Percentiles rank a stretch among this genome's conserved stretches.
Conservation (phyloP, 345 rosid genomes). For the Erucastrum elatum region DNA sequence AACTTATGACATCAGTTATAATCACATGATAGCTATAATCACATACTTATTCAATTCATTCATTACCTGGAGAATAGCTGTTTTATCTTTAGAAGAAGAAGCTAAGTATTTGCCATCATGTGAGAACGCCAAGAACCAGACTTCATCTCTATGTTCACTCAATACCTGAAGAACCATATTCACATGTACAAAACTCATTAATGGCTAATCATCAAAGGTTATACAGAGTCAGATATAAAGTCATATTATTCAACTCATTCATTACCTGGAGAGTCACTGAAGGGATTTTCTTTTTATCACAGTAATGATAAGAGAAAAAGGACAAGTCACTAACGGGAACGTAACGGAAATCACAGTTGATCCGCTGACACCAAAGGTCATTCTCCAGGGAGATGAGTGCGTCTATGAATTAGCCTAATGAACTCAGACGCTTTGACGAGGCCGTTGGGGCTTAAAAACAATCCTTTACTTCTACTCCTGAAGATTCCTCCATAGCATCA, state of each 20-base stretch:
- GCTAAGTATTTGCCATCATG: conserved; percentile 62
- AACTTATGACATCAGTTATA: no score
- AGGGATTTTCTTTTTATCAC: conserved; percentile 50
- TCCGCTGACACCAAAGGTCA: conserved; percentile 32
- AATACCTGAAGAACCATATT: conserved; percentile 44
- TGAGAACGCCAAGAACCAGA: conserved; percentile 63
- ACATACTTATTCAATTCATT: no score
- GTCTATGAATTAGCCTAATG: not conserved
- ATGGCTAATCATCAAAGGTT: not conserved
- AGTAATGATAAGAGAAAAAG: conserved; percentile 46
- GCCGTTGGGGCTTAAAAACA: not conserved
- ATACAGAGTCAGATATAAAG: not conserved
- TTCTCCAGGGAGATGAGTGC: conserved; percentile 37
- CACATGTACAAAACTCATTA: not conserved
- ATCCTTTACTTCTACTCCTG: not conserved
- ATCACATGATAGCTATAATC: no score
- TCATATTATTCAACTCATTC: not conserved
- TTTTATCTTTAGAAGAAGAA: conserved; percentile 43
- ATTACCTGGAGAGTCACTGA: conserved; percentile 55
- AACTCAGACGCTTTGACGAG: not conserved
- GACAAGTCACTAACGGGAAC: conserved; percentile 48
- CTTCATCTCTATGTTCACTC: conserved; percentile 57
- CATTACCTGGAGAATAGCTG: not conserved
- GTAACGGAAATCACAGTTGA: conserved; percentile 46
- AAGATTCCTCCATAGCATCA: not conserved